Evolutionary conservation across 306 rosid genomes (phyloP), one percentile per base, ranked within the genome.

Genomic region (Cucurbita ficifolia): DNA sequence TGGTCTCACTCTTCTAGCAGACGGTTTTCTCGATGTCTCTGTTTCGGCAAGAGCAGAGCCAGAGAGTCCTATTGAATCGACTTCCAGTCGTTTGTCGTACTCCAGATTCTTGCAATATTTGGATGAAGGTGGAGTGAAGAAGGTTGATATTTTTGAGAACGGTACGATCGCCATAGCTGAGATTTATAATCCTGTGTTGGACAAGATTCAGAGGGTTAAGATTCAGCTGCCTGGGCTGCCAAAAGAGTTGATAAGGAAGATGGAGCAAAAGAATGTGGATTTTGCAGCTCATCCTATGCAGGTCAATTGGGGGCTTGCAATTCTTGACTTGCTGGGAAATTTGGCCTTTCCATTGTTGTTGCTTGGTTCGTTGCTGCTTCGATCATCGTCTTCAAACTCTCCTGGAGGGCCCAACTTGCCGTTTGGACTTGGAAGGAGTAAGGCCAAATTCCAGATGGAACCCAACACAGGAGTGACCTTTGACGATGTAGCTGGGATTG

Each of bases 391-490:
- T 10, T 17, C 81, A 52, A 87, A 79, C 75, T 78, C 83, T 33
- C 86, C 86, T 67, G 81, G 88, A 56, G 89, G 96, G 58, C 90
- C 91, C 69, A 87, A 84, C 81, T 79, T 91, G 75, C 93, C 96
- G 19, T 89, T 91, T 82, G 96, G 93, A 43, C 82, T 87, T 53
- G 92, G 93, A 84, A 89, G 97, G 79, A 89, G 86, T 61, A 86
- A 85, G 77, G 96, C 90, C 75, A 91, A 87, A 51, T 89, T 91
- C 74, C 79, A 91, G 74, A 87, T 91, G 90, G 96, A 91, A 75
- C 96, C 97, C 35, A 83, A 89, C 51, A 87, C 97, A 5, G 96
- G 97, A 63, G 88, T 91, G 17, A 88, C 92, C 76, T 88, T 91
- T 78, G 87, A 87, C 60, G 89, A 87, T 83, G 89, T 87, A 24